These are phyloP conservation scores for Monilinia fructigena DNA, from an alignment of 2,329 filamentous ascomycete genomes.

Conservation along the genomic window DNA sequence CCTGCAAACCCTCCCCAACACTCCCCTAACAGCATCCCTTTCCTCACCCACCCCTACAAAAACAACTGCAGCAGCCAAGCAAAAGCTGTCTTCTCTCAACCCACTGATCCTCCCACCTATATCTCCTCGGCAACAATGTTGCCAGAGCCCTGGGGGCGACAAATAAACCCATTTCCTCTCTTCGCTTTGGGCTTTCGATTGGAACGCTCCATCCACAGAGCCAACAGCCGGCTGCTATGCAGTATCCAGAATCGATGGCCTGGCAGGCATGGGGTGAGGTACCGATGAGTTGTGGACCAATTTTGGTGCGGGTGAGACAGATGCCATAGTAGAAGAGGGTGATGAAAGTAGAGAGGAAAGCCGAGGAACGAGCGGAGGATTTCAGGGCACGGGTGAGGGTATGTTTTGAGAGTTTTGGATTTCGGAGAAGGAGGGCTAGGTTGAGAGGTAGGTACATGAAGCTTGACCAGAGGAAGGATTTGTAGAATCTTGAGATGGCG, in stretches of 20 bases:
- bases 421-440: constrained; percentile 59
- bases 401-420: constrained; percentile 45
- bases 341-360: constrained; percentile 77
- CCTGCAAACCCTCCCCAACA: not conserved
- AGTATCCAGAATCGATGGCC: constrained; percentile 61
- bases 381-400: constrained; percentile 45
- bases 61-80: constrained; percentile 68
- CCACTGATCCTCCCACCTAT: constrained; percentile 62
- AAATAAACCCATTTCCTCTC: constrained; percentile 76
- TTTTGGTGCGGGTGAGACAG: constrained; percentile 70
- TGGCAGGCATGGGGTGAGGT: constrained; percentile 49
- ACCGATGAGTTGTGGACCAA: constrained; percentile 69
- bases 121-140: constrained; percentile 70
- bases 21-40: not conserved
- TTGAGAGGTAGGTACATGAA: constrained; percentile 73
- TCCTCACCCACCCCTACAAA: constrained; percentile 66
- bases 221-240: constrained; percentile 68
- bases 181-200: constrained; percentile 62
- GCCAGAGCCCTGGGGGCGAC: constrained; percentile 76
- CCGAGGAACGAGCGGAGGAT: constrained; percentile 67
- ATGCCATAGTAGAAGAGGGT: constrained; percentile 81
- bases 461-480: constrained; percentile 72
- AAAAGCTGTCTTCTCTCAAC: constrained; percentile 64
- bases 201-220: constrained; percentile 82
- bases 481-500: constrained; percentile 63